Evolutionary conservation across 208 protist genomes (phyloP).

Genomic region (Leptomonas pyrrhocoris): DNA sequence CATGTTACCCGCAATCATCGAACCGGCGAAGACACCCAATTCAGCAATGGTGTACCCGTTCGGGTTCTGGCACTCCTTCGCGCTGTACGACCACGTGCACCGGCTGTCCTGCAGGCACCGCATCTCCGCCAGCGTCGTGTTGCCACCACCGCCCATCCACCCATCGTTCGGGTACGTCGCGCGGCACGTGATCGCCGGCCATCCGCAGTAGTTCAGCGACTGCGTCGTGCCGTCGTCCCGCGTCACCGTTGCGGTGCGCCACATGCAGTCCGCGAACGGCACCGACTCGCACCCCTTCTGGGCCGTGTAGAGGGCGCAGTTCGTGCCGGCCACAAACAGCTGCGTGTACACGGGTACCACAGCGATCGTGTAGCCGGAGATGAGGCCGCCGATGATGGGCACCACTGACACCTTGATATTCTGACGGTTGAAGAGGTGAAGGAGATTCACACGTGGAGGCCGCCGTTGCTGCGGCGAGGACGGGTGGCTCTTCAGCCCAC

Average conservation of each 20-base stretch:
- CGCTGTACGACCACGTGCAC: conserved; percentile 56
- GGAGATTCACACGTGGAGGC: background rate
- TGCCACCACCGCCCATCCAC: conserved; percentile 20
- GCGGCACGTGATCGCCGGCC: conserved; percentile 38
- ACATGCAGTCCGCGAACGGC: conserved; percentile 56
- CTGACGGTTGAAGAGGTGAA: background rate
- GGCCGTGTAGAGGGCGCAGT: conserved; percentile 56
- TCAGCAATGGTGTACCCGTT: conserved; percentile 38
- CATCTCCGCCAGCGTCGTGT: conserved; percentile 13
- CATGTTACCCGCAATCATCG: conserved; percentile 62
- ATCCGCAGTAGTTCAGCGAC: conserved; percentile 38
- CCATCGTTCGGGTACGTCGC: conserved; percentile 26
- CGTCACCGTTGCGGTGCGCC: conserved; percentile 24
- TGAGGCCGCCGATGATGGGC: background rate
- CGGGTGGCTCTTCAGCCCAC: background rate
- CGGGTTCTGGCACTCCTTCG: conserved; percentile 49
- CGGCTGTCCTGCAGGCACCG: conserved; percentile 38
- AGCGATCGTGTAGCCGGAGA: conserved; percentile 9
- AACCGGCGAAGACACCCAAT: conserved; percentile 53
- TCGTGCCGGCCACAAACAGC: conserved; percentile 50
- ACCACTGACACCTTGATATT: conserved; percentile 2
- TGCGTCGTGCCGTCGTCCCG: background rate
- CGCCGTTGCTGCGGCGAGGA: background rate
- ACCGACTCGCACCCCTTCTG: conserved; percentile 45
- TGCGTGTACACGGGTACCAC: conserved; percentile 1